Evolutionary conservation across 495 filamentous ascomycete species (phyloP).

Genomic region (Aspergillus sclerotioniger): DNA sequence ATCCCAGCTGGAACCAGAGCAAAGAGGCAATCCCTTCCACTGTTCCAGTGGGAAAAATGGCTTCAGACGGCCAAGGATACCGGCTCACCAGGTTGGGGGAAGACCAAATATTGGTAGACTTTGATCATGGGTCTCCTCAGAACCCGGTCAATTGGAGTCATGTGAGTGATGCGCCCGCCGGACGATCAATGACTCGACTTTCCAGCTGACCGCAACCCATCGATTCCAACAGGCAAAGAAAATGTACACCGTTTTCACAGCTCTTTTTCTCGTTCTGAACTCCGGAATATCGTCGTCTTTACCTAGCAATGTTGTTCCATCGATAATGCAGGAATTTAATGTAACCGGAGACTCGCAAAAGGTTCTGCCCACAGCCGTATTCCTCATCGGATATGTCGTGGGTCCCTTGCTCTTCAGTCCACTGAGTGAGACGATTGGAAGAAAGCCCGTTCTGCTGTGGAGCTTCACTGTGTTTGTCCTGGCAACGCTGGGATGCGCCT

Average conservation of each 20-base stretch:
- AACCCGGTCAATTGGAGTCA: slow-evolving; percentile 34
- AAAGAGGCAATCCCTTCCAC: neutral
- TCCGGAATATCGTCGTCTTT: slow-evolving; percentile 68
- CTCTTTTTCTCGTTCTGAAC: slow-evolving; percentile 65
- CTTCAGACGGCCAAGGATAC: neutral
- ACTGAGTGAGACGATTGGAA: slow-evolving; percentile 67
- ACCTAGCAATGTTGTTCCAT: slow-evolving; percentile 61
- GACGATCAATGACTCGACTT: neutral
- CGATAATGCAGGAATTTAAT: slow-evolving; percentile 43
- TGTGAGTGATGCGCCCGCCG: slow-evolving; percentile 19
- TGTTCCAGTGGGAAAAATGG: neutral
- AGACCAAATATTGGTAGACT: slow-evolving; percentile 27
- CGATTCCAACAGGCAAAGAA: slow-evolving; percentile 46
- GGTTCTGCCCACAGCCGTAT: slow-evolving; percentile 73
- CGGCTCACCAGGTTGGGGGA: neutral
- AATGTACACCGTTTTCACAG: slow-evolving; percentile 51
- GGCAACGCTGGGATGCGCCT: slow-evolving; percentile 66
- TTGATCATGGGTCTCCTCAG: slow-evolving; percentile 23
- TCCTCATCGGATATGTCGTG: slow-evolving; percentile 66
- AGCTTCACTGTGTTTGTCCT: slow-evolving; percentile 64
- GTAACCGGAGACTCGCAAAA: slow-evolving; percentile 41
- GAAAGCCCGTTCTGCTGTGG: slow-evolving; percentile 58
- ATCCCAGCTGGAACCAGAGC: neutral
- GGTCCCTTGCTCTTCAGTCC: slow-evolving; percentile 68
- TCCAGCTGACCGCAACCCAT: slow-evolving; percentile 2